Conservation (phyloP, 192 early-diverging fungal genomes). For the Coemansia brasiliensis region DNA sequence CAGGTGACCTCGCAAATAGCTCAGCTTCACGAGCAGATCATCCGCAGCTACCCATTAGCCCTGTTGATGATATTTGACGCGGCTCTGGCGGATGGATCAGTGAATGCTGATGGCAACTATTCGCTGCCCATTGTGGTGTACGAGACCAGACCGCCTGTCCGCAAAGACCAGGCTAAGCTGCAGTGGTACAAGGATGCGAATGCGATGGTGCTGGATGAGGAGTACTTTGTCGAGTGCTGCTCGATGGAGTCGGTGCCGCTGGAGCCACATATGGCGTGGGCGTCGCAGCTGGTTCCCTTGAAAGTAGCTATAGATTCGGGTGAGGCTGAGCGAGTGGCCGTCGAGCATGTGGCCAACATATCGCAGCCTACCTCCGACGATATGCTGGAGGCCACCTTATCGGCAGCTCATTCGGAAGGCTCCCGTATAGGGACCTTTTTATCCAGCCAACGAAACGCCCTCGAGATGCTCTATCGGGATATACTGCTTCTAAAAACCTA, state of each 20-base stretch:
- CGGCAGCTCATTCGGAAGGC: background rate
- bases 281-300: conserved; percentile 38
- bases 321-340: conserved; percentile 52
- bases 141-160: conserved; percentile 34
- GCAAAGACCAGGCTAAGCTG: conserved; percentile 19
- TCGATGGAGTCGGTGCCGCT: conserved; percentile 5
- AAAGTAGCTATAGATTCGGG: conserved; percentile 41
- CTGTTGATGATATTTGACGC: conserved; percentile 49
- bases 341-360: conserved; percentile 45
- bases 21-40: conserved; percentile 32
- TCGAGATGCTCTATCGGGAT: conserved; percentile 51
- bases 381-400: conserved; percentile 1
- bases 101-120: background rate
- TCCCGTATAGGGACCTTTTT: conserved; percentile 42
- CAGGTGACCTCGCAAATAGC: conserved; percentile 12
- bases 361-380: conserved; percentile 16
- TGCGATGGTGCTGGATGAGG: background rate
- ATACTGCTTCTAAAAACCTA: conserved; percentile 38
- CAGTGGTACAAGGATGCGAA: conserved; percentile 1
- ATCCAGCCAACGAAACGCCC: conserved; percentile 40
- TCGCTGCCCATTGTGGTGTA: conserved; percentile 41
- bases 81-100: conserved; percentile 21
- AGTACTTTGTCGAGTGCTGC: conserved; percentile 22
- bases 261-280: conserved; percentile 18
- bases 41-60: conserved; percentile 22